Evolutionary conservation across 1,139 yeast genomes (phyloP).

Genomic region (Candida albicans): DNA sequence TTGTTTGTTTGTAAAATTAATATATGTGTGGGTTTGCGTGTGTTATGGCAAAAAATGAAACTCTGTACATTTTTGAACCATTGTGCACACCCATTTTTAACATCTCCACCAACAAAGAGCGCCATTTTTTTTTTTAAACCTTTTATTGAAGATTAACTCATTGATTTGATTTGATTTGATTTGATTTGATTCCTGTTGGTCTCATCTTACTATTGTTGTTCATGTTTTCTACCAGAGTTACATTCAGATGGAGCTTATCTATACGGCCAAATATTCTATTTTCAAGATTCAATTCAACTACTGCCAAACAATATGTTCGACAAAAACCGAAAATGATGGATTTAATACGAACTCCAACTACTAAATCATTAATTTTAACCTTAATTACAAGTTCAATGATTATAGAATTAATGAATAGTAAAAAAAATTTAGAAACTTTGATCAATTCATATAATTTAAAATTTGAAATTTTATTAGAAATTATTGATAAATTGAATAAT

Average conservation of each 20-base stretch:
- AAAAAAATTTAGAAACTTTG: constrained; percentile 35
- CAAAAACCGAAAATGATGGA: constrained; percentile 21
- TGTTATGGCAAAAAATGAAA: too few relatives aligned
- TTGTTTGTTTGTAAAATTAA: too few relatives aligned
- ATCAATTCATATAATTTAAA: constrained; percentile 31
- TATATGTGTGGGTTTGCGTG: too few relatives aligned
- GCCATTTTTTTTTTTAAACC: too few relatives aligned
- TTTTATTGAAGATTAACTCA: too few relatives aligned
- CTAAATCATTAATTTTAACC: constrained; percentile 41
- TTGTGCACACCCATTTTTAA: too few relatives aligned
- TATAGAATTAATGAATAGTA: constrained; percentile 37
- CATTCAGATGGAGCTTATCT: neutral
- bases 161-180: too few relatives aligned
- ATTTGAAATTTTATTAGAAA: constrained; percentile 32
- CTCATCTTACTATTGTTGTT: neutral
- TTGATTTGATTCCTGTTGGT: neutral
- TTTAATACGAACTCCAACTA: constrained; percentile 30
- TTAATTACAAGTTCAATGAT: constrained; percentile 42
- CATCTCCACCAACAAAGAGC: too few relatives aligned
- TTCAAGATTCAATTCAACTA: constrained; percentile 13
- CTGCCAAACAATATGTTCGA: constrained; percentile 14
- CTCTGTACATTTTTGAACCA: too few relatives aligned
- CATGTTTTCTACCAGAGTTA: neutral
- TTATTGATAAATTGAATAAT: constrained; percentile 27
- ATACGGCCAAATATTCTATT: neutral